Conservation (phyloP, 2,329 filamentous ascomycete species). For the Domatiomyces globalis region DNA sequence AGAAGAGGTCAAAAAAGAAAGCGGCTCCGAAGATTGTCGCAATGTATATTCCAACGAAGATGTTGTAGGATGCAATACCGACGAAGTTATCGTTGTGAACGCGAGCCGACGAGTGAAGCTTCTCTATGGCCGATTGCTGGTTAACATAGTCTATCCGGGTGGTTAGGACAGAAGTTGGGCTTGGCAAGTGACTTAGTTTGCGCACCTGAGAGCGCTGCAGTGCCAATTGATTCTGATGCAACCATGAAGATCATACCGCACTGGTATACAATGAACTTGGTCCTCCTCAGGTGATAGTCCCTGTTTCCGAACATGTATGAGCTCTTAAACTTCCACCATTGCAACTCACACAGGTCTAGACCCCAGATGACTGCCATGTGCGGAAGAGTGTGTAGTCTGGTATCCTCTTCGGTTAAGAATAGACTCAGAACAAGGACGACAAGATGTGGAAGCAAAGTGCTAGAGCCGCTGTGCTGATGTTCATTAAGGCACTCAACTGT, state of each 20-base stretch:
- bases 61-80: constrained; percentile 43
- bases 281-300: constrained; percentile 40
- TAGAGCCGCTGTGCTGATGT: no score
- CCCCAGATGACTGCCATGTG: constrained; percentile 41
- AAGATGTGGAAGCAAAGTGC: no score
- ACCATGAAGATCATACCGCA: constrained; percentile 45
- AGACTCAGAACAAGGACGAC: no score
- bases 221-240: constrained; percentile 43
- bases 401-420: no score
- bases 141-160: constrained; percentile 35
- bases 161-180: constrained; percentile 14
- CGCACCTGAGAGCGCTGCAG: constrained; percentile 34
- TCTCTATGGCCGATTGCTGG: constrained; percentile 36
- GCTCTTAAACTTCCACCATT: constrained; percentile 44
- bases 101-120: constrained; percentile 26
- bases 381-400: background rate
- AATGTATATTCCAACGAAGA: constrained; percentile 43
- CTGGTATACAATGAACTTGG: constrained; percentile 48
- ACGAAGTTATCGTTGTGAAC: constrained; percentile 44
- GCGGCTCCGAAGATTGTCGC: constrained; percentile 45
- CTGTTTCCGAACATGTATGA: constrained; percentile 43
- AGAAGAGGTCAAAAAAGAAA: constrained; percentile 50
- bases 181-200: constrained; percentile 23
- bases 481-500: no score
- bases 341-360: constrained; percentile 42